Base-by-base conservation (phyloP, 78 protist species). In the Chrysochromulina tobinii region DNA sequence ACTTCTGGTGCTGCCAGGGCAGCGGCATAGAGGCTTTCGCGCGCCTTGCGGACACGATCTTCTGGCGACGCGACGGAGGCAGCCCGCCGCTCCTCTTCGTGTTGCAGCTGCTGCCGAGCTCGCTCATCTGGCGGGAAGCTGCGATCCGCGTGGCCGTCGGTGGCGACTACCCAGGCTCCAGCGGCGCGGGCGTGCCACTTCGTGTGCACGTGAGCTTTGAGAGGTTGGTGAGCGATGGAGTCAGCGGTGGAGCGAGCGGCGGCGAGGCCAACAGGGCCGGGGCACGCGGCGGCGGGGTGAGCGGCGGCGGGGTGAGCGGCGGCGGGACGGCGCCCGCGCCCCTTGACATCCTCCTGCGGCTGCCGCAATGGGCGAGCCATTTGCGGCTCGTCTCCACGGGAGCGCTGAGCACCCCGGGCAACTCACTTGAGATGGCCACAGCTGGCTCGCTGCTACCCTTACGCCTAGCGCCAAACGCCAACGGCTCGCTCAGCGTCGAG, bases 1-100 rank as follows among this genome's bases (percentile, higher is more conserved):
- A 51, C 64, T 54, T 79, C 21, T 79, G 87, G 87, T 79, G 87
- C 61, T 79, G 87, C 87, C 38, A 14, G 14, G 87, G 87, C 64
- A 8, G 48, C 3, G 87, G 87, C 21, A 54, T 79, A 25, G 87
- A 79, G 61, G 87, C 87, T 64, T 79, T 51, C 20, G 61, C 87
- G 57, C 5, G 61, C 20, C 59, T 79, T 4, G 64, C 50, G 21
- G 87, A 53, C 18, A 12, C 2, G 54, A 3, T 54, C 64, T 79
- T 79, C 48, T 23, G n/a, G 38, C 48, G 11, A 38, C 73, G 73
- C 23, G 48, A 9, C 73, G 73, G 20, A 9, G 69, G 25, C 6
- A 21, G 25, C 27, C 27, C 25, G 20, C 38, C 7, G 48, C 23
- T 1, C 23, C 73, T 67, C 23, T 18, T 67, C 73, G 73, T 23